Percentiles rank a stretch among this genome's conserved stretches.
Evolutionary conservation across 345 rosid species (phyloP).

Genomic region (Lumnitzera racemosa): DNA sequence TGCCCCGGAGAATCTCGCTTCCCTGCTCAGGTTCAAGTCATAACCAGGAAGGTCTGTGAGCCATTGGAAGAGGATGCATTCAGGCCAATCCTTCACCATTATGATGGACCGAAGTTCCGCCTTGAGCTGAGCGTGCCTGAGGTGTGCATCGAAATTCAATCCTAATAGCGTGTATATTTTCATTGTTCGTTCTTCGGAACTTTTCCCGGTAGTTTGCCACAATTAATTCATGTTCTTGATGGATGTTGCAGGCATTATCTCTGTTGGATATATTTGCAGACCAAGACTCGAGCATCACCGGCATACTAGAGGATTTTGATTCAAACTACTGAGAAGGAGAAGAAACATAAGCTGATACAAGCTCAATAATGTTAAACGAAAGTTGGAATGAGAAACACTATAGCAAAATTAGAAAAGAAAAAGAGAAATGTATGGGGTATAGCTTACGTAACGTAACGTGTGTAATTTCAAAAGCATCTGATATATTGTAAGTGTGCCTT

Average conservation of each 20-base stretch:
- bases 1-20: constrained; percentile 87
- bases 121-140: constrained; percentile 89
- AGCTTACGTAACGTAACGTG: too few species aligned
- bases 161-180: not conserved
- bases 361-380: too few species aligned
- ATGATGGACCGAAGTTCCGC: constrained; percentile 98
- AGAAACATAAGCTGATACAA: too few species aligned
- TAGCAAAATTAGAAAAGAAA: too few species aligned
- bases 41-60: constrained; percentile 73
- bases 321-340: not conserved
- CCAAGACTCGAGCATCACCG: constrained; percentile 17
- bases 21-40: constrained; percentile 94
- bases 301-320: constrained; percentile 3
- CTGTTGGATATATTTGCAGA: constrained; percentile 81
- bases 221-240: not conserved
- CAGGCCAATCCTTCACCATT: constrained; percentile 96
- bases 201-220: not conserved
- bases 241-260: constrained; percentile 56
- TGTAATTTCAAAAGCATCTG: too few species aligned
- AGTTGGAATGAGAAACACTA: too few species aligned
- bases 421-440: too few species aligned
- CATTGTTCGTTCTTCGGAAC: not conserved
- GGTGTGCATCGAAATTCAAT: constrained; percentile 28
- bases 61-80: constrained; percentile 97
- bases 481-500: too few species aligned